Conservation (phyloP, 495 filamentous ascomycete genomes). For the Xylaria nigripes region DNA sequence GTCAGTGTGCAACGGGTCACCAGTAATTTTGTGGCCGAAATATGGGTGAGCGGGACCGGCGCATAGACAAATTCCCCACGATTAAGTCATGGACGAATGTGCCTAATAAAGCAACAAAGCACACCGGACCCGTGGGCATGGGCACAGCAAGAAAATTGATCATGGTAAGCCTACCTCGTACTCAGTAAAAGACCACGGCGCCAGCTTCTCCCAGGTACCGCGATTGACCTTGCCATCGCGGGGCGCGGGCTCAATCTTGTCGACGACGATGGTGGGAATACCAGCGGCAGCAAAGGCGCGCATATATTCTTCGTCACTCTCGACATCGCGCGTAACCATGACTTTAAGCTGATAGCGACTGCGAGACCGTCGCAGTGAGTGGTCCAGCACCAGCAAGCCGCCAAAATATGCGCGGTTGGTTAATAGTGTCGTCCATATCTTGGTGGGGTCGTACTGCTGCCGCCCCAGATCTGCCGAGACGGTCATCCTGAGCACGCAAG, state of each 20-base stretch:
- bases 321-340: conserved; percentile 34
- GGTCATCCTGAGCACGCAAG: conserved; percentile 1
- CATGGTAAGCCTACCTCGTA: conserved; percentile 26
- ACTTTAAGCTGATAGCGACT: conserved; percentile 34
- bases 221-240: conserved; percentile 33
- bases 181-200: conserved; percentile 35
- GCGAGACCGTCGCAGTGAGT: conserved; percentile 27
- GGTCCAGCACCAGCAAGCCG: conserved; percentile 31
- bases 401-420: conserved; percentile 35
- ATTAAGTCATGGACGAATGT: not conserved
- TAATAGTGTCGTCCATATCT: conserved; percentile 36
- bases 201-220: conserved; percentile 37
- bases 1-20: not conserved
- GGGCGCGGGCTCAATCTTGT: conserved; percentile 32
- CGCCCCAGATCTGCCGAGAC: conserved; percentile 3
- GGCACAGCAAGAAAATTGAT: not conserved
- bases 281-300: conserved; percentile 31
- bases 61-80: not conserved
- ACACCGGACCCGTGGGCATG: not conserved
- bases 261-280: conserved; percentile 33
- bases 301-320: conserved; percentile 33
- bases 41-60: not conserved
- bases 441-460: conserved; percentile 22
- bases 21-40: not conserved
- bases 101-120: not conserved